Base-by-base conservation (phyloP, 129 eudicot species). In the Chrysanthemum seticuspe region DNA sequence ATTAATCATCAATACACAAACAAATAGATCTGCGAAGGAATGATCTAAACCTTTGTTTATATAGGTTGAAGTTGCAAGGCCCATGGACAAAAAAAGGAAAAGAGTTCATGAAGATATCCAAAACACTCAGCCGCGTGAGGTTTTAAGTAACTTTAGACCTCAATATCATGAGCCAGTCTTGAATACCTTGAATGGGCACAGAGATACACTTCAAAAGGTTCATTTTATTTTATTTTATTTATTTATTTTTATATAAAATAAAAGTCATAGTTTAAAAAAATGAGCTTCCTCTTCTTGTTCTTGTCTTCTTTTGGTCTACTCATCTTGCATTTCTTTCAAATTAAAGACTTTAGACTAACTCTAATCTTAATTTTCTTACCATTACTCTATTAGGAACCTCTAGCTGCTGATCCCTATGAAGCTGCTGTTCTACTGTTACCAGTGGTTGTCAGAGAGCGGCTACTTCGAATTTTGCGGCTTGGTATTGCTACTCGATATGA, bases 11-110 rank as follows among this genome's bases (percentile, higher is more conserved):
- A 45, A 62, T 48, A 21, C 50, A 71, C 44, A 78, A 71, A 70
- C 34, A 53, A 2, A 27, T 59, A 65, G 57, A 62, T 47, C 6
- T 55, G 70, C 60, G 44, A 68, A 57, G 21, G 12, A 67, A 62
- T 74, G 10, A 69, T 64, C 19, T 6, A 59, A 56, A 58, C 23
- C 62, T 67, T 12, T 75, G 27, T 73, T 3, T 51, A 61, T 68
- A 47, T 75, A 91, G 97, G 88, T 91, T 76, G 95, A 91, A 86
- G 88, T 88, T 78, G 97, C 97, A 72, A 91, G 91, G 78, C 97
- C 97, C 55, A 76, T 80, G 77, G 95, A 84, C 57, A 91, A 80
- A 76, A 91, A 82, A 80, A 86, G 80, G 85, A 91, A 91, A 74
- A 83, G 92, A 74, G 82, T 71, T 74, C 79, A 78, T 75, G 97